phyloP scores from a whole-genome alignment of 75 land plant genomes.

The Picea sitchensis region DNA sequence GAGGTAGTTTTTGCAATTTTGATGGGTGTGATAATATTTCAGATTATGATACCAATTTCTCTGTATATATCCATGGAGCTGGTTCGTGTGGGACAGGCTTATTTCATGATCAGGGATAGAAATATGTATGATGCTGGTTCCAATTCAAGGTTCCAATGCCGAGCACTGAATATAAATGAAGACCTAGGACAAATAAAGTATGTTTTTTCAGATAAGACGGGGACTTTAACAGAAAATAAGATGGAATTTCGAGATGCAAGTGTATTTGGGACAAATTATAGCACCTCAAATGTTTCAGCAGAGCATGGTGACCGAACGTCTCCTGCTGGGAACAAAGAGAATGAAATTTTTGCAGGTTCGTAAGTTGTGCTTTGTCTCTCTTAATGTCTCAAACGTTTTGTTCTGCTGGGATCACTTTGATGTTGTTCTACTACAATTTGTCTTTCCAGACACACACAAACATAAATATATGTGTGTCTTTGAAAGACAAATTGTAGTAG shows the following conservation, averaged over 20 bases:
- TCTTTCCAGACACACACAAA: neutral
- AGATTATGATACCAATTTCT: constrained; percentile 95
- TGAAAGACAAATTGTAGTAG: too few relatives aligned
- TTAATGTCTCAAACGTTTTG: neutral
- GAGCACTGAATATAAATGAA: constrained; percentile 97
- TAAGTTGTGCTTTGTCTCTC: neutral
- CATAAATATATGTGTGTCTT: neutral
- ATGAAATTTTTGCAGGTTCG: constrained; percentile 17
- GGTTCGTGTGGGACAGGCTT: constrained; percentile 93
- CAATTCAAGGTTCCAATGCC: constrained; percentile 76
- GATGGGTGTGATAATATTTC: constrained; percentile 83
- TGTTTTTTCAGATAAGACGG: constrained; percentile 95
- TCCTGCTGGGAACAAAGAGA: constrained; percentile 1
- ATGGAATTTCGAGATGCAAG: constrained; percentile 96
- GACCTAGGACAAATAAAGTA: constrained; percentile 97
- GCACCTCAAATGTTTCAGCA: constrained; percentile 18
- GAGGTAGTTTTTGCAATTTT: constrained; percentile 75
- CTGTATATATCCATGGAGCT: constrained; percentile 99
- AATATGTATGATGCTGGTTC: constrained; percentile 64
- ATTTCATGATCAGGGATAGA: constrained; percentile 85
- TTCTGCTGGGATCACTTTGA: neutral
- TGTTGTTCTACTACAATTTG: neutral
- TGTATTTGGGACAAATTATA: constrained; percentile 77
- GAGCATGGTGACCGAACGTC: neutral
- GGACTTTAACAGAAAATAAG: constrained; percentile 96